A percentile compares a stretch with the other conserved stretches of the same genome.
These are phyloP conservation scores for Boletus rubropictus DNA, from an alignment of 768 basidiomycete species.

Conservation along the genomic window DNA sequence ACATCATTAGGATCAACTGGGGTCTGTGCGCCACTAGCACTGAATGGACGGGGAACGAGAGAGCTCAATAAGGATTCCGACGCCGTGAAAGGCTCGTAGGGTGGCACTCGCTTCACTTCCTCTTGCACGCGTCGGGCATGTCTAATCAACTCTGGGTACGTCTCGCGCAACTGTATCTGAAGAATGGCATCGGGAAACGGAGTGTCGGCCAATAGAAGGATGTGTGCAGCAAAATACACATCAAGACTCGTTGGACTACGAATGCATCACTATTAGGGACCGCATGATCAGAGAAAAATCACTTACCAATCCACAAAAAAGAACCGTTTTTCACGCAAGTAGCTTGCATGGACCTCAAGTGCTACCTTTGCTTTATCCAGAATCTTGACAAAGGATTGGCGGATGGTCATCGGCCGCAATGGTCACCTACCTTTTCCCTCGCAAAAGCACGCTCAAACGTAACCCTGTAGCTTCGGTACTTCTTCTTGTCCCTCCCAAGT, in stretches of 20 bases:
- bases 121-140: conserved; percentile 52
- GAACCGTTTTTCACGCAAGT: conserved; percentile 47
- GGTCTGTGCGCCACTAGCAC: conserved; percentile 8
- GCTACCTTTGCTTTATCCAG: conserved; percentile 50
- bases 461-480: conserved; percentile 32
- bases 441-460: conserved; percentile 53
- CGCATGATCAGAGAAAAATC: neutral
- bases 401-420: neutral
- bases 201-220: conserved; percentile 52
- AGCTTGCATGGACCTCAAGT: conserved; percentile 53
- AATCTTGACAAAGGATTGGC: conserved; percentile 38
- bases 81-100: conserved; percentile 15
- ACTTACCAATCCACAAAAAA: conserved; percentile 47
- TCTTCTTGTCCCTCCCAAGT: conserved; percentile 31
- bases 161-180: conserved; percentile 46
- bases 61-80: conserved; percentile 31
- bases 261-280: neutral
- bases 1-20: conserved; percentile 37
- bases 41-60: conserved; percentile 33
- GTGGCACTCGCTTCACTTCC: conserved; percentile 26
- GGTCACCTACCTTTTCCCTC: conserved; percentile 46
- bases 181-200: conserved; percentile 59
- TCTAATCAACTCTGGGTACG: conserved; percentile 51
- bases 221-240: conserved; percentile 59
- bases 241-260: conserved; percentile 60